A percentile compares a stretch with the other conserved stretches of the same genome.
Evolutionary conservation across 2,329 filamentous ascomycete species (phyloP).

Genomic region (Aspergillus neotritici): DNA sequence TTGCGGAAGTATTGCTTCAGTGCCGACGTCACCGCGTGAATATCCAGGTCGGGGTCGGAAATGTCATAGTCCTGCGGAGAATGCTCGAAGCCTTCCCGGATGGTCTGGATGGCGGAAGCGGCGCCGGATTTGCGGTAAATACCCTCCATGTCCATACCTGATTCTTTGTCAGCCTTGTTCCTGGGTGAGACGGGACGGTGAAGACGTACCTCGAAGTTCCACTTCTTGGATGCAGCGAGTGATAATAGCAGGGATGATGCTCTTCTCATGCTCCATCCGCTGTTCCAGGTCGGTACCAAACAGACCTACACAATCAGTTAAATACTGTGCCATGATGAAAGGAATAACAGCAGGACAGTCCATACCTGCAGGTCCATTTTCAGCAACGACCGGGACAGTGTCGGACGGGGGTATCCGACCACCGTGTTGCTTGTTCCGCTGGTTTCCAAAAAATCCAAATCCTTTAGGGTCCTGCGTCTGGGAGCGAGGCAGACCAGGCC

Average conservation of each 20-base stretch:
- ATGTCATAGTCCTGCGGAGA: slow-evolving; percentile 75
- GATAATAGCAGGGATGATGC: slow-evolving; percentile 83
- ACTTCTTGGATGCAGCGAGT: slow-evolving; percentile 95
- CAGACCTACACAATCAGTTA: slow-evolving; percentile 45
- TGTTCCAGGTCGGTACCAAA: slow-evolving; percentile 87
- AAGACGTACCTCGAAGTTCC: slow-evolving; percentile 65
- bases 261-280: slow-evolving; percentile 80
- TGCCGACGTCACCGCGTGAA: slow-evolving; percentile 90
- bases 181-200: background rate
- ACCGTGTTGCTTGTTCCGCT: slow-evolving; percentile 38
- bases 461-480: slow-evolving; percentile 48
- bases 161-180: slow-evolving; percentile 9
- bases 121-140: slow-evolving; percentile 98
- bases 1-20: slow-evolving; percentile 97
- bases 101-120: slow-evolving; percentile 79
- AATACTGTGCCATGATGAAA: background rate
- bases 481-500: slow-evolving; percentile 30
- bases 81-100: slow-evolving; percentile 88
- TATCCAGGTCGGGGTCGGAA: slow-evolving; percentile 87
- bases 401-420: slow-evolving; percentile 40
- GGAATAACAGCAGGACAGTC: too few species aligned
- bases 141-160: slow-evolving; percentile 86
- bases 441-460: slow-evolving; percentile 64
- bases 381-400: slow-evolving; percentile 37
- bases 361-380: slow-evolving; percentile 37